A percentile compares a stretch with the other conserved stretches of the same genome.
These are phyloP conservation scores for Xylariaceae sp. DNA, from an alignment of 2,329 filamentous ascomycete genomes.

Conservation along the genomic window DNA sequence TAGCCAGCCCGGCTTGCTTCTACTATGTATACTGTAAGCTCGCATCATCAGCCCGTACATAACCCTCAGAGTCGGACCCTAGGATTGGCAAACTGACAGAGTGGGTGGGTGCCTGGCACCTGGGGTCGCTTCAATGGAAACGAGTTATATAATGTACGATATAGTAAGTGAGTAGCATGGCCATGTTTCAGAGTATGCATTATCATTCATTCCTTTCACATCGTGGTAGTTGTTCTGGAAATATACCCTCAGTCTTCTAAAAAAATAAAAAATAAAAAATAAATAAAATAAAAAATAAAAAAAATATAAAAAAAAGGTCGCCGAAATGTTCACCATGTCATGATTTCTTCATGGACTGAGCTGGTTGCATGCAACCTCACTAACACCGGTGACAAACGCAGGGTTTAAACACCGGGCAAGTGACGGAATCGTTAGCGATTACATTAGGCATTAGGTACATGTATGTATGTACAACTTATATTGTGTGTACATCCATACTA, in stretches of 20 bases:
- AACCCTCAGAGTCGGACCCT: too few species aligned
- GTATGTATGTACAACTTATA: too few species aligned
- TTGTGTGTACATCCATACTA: too few species aligned
- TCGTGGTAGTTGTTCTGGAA: conserved; percentile 25
- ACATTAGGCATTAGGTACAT: too few species aligned
- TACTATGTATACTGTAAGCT: too few species aligned
- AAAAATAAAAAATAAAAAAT: too few species aligned
- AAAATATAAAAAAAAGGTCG: too few species aligned
- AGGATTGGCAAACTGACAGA: background rate
- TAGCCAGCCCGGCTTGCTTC: background rate
- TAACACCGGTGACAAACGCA: background rate
- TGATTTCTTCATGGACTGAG: background rate
- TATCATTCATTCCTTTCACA: conserved; percentile 12
- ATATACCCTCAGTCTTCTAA: too few species aligned
- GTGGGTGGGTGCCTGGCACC: too few species aligned
- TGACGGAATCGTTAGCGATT: background rate
- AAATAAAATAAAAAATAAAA: too few species aligned
- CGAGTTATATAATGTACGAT: conserved; percentile 5
- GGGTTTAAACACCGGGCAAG: background rate
- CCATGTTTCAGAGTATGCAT: conserved; percentile 27
- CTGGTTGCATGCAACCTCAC: background rate
- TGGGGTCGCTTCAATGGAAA: background rate
- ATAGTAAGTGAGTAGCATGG: conserved; percentile 14
- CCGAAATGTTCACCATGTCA: background rate
- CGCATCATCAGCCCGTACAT: background rate